phyloP scores from a whole-genome alignment of 352 stramenopile genomes.

The Phytophthora ohioensis region DNA sequence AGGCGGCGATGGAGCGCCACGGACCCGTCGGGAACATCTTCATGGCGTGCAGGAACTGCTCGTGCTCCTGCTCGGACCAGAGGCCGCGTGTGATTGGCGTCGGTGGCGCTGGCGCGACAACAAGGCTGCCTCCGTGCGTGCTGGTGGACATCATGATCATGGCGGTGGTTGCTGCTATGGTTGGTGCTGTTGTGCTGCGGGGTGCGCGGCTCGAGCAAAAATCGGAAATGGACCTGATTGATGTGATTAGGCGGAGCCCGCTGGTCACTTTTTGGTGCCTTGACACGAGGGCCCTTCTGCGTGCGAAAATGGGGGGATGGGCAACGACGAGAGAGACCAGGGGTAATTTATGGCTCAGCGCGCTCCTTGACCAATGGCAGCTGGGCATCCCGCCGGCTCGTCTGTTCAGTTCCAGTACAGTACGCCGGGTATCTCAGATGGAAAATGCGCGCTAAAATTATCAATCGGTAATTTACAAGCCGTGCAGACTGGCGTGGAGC shows the following conservation, averaged over 20 bases:
- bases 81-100: slow-evolving; percentile 66
- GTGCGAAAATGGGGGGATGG: slow-evolving; percentile 36
- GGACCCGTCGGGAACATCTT: slow-evolving; percentile 80
- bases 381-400: slow-evolving; percentile 31
- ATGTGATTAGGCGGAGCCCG: slow-evolving; percentile 38
- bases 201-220: slow-evolving; percentile 43
- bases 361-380: slow-evolving; percentile 46
- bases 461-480: slow-evolving; percentile 42
- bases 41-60: slow-evolving; percentile 86
- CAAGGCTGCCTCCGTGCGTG: slow-evolving; percentile 29
- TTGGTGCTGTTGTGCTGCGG: slow-evolving; percentile 25
- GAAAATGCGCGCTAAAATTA: slow-evolving; percentile 37
- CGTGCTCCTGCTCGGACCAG: slow-evolving; percentile 81
- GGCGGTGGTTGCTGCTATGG: slow-evolving; percentile 14
- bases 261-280: slow-evolving; percentile 40
- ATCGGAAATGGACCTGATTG: slow-evolving; percentile 46
- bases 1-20: slow-evolving; percentile 78
- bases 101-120: slow-evolving; percentile 27
- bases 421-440: slow-evolving; percentile 36
- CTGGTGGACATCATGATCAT: slow-evolving; percentile 48
- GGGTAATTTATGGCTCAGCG: slow-evolving; percentile 44
- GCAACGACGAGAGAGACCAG: slow-evolving; percentile 22
- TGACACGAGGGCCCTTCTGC: slow-evolving; percentile 37
- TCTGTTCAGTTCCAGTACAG: slow-evolving; percentile 40
- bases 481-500: background rate